phyloP scores from a whole-genome alignment of 2,329 filamentous ascomycete genomes.

The Neofusicoccum kwambonambiense region DNA sequence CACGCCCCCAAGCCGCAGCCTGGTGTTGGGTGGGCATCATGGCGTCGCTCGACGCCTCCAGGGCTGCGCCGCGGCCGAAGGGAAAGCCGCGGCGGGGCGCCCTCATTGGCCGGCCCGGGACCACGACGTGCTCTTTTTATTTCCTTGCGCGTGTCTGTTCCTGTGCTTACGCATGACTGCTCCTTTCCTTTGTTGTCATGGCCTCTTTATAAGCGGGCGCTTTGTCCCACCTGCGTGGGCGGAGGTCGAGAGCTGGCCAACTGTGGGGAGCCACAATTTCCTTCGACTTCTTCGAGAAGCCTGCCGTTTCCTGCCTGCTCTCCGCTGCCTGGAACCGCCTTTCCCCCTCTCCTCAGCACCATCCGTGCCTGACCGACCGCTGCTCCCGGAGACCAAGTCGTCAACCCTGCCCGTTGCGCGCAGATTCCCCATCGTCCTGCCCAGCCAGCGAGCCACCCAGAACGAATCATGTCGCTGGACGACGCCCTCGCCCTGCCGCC shows the following conservation, averaged over 20 bases:
- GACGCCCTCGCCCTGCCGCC: constrained; percentile 10
- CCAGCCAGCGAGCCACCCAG: too few relatives aligned
- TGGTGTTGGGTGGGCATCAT: not conserved
- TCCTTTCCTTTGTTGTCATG: constrained; percentile 1
- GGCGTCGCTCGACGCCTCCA: constrained; percentile 2
- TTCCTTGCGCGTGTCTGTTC: not conserved
- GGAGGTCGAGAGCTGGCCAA: not conserved
- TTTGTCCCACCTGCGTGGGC: not conserved
- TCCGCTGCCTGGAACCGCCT: not conserved
- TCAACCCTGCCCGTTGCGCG: not conserved
- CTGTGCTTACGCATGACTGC: constrained; percentile 1
- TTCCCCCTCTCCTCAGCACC: not conserved
- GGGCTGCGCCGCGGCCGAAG: not conserved
- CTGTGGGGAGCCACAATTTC: not conserved
- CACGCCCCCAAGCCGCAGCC: constrained; percentile 3
- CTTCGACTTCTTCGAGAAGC: not conserved
- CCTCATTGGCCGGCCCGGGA: not conserved
- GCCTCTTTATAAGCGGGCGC: constrained; percentile 7
- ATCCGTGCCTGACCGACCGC: not conserved
- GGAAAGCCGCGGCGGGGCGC: not conserved
- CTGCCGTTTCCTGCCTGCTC: not conserved
- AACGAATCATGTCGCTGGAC: not conserved
- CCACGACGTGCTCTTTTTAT: not conserved
- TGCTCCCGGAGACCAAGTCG: not conserved
- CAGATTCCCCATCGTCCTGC: not conserved